Evolutionary conservation across 1,284 basidiomycete species (phyloP), one percentile per base, ranked within the genome.

Genomic region (Ceratobasidium sp.): DNA sequence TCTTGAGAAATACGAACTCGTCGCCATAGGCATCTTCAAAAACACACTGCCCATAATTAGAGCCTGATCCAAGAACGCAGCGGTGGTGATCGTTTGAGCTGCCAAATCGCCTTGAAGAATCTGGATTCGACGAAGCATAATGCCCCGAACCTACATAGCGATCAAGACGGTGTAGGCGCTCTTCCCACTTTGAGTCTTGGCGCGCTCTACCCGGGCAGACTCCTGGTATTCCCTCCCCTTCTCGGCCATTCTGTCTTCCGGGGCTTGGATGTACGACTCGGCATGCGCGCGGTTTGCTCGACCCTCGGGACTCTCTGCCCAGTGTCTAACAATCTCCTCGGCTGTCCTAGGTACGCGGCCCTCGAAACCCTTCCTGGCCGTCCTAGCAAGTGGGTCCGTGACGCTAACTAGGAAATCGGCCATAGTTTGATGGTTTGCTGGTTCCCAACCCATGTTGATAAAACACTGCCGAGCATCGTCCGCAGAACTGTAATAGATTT

Each of bases 21-120:
- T 94, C 6, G 86, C 84, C 20, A 91, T 86, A 0, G 90, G 86
- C 66, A 92, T 85, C 6, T 89, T 86, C 79, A 92, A 87, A 86
- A 94, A 97, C 48, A 93, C 89, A 0, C 92, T 93, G 15, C 95
- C 94, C 77, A 92, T 87, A 80, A 95, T 93, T 76, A 95, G 82
- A 12, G 88, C 92, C 84, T 94, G 92, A 81, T 83, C 26, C 76
- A 81, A 74, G 81, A 82, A 68, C 2, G 38, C 46, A 13, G 7
- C 15, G 7, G 44, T 38, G 12, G 50, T 68, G 20, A 68, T 44
- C 48, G 85, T 79, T 28, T 86, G 84, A 1, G 89, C 85, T 73
- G 82, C 86, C 52, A 87, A 81, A 76, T 89, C 89, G 0, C 93
- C 94, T 62, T 85, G 84, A 33, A 93, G 82, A 80, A 95, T 93